Conservation (phyloP, 2,329 filamentous ascomycete species). For the Lecanicillium sp. region DNA sequence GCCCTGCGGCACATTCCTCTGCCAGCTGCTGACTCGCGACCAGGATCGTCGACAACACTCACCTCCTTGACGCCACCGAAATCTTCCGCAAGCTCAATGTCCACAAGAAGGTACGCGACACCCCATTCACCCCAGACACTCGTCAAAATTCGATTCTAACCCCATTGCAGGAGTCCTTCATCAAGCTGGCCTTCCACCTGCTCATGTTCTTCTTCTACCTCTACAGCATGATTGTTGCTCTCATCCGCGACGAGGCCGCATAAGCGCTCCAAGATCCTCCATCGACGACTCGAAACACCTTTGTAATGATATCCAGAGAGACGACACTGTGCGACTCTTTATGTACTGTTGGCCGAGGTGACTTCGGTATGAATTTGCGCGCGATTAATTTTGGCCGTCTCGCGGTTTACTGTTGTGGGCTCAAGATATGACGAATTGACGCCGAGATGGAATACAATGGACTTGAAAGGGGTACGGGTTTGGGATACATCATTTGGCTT, state of each 20-base stretch:
- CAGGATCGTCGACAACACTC: conserved; percentile 95
- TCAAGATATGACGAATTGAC: conserved; percentile 10
- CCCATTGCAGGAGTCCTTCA: conserved; percentile 77
- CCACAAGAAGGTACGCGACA: conserved; percentile 78
- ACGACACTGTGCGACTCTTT: not conserved
- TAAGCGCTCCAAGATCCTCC: conserved; percentile 38
- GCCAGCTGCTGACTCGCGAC: conserved; percentile 18
- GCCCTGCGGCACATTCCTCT: not conserved
- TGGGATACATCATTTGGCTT: conserved; percentile 25
- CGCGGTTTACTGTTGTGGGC: conserved; percentile 3
- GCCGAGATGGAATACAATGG: conserved; percentile 22
- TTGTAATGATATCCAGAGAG: conserved; percentile 14
- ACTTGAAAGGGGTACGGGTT: conserved; percentile 17
- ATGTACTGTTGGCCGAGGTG: conserved; percentile 7
- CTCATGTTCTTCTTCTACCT: conserved; percentile 99
- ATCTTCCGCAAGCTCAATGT: conserved; percentile 99
- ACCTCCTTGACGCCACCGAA: conserved; percentile 94
- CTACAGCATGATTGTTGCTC: conserved; percentile 95
- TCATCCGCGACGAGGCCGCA: conserved; percentile 90
- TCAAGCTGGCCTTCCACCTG: conserved; percentile 97
- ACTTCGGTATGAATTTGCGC: conserved; percentile 4
- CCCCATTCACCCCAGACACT: not conserved
- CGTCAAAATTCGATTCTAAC: conserved; percentile 20
- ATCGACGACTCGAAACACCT: conserved; percentile 6
- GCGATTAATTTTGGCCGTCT: conserved; percentile 11